phyloP scores from a whole-genome alignment of 805 yeast species.

The Wickerhamomyces hampshirensis region DNA sequence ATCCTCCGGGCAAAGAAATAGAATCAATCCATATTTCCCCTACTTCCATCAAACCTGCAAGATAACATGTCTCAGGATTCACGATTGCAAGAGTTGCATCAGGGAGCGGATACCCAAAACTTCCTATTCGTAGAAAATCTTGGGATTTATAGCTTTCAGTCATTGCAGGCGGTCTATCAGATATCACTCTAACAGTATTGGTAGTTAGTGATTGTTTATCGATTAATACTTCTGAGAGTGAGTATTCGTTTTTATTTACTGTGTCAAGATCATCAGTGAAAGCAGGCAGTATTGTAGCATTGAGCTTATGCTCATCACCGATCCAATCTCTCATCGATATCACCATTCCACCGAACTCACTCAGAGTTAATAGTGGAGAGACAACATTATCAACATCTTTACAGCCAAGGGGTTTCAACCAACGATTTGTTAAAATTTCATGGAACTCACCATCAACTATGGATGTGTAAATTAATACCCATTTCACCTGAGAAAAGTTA shows the following conservation, averaged over 20 bases:
- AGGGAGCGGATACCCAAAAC: conserved; percentile 92
- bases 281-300: conserved; percentile 39
- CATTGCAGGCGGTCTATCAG: conserved; percentile 48
- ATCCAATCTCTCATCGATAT: conserved; percentile 90
- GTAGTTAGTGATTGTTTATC: conserved; percentile 71
- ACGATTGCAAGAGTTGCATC: conserved; percentile 93
- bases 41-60: conserved; percentile 72
- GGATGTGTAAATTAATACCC: conserved; percentile 86
- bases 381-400: conserved; percentile 67
- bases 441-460: conserved; percentile 92
- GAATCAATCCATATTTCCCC: conserved; percentile 99
- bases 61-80: conserved; percentile 80
- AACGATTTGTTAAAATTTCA: conserved; percentile 81
- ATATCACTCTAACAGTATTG: conserved; percentile 64
- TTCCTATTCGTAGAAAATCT: conserved; percentile 67
- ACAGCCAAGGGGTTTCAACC: conserved; percentile 89
- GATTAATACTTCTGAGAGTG: conserved; percentile 58
- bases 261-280: conserved; percentile 34
- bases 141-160: conserved; percentile 39
- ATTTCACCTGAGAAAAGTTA: conserved; percentile 72
- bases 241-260: conserved; percentile 20
- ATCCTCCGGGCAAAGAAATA: conserved; percentile 85
- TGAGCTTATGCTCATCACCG: conserved; percentile 60
- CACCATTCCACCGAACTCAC: conserved; percentile 96
- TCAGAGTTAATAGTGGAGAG: conserved; percentile 82